Evolutionary conservation across 2,329 filamentous ascomycete genomes (phyloP).

Genomic region (Acarospora socialis): DNA sequence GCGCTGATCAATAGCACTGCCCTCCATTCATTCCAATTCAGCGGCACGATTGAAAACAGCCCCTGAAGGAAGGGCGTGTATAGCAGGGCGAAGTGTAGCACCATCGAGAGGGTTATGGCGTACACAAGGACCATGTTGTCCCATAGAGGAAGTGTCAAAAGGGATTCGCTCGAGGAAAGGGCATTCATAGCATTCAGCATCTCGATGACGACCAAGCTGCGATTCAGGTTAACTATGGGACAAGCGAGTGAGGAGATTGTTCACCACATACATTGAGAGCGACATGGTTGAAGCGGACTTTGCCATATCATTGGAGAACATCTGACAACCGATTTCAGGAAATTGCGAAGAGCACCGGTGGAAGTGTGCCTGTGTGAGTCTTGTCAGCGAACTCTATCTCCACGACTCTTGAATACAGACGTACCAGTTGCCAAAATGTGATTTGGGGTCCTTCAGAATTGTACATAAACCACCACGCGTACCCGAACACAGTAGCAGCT

Average conservation of each 20-base stretch:
- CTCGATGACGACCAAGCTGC: constrained; percentile 79
- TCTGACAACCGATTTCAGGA: constrained; percentile 77
- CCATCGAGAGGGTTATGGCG: constrained; percentile 85
- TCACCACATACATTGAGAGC: constrained; percentile 45
- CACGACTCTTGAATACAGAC: constrained; percentile 11
- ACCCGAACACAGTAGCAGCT: constrained; percentile 84
- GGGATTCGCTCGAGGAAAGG: constrained; percentile 83
- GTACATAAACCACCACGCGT: constrained; percentile 99
- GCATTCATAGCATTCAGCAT: constrained; percentile 99
- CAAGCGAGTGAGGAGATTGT: constrained; percentile 30
- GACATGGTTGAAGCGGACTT: constrained; percentile 88
- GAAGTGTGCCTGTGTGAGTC: constrained; percentile 52
- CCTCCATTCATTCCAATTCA: constrained; percentile 81
- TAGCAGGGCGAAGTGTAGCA: constrained; percentile 81
- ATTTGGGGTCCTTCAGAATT: constrained; percentile 83
- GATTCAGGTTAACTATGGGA: no score
- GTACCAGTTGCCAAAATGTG: constrained; percentile 66
- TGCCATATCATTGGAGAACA: constrained; percentile 76
- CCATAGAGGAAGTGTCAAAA: constrained; percentile 90
- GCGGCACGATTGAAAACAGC: constrained; percentile 79
- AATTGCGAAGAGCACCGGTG: constrained; percentile 80
- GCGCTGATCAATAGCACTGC: constrained; percentile 78
- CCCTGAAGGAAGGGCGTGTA: constrained; percentile 81
- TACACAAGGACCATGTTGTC: constrained; percentile 97
- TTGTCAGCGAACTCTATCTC: constrained; percentile 9